These are phyloP conservation scores for Leonotis leonurus DNA, from an alignment of 257 asterid species.

Conservation along the genomic window DNA sequence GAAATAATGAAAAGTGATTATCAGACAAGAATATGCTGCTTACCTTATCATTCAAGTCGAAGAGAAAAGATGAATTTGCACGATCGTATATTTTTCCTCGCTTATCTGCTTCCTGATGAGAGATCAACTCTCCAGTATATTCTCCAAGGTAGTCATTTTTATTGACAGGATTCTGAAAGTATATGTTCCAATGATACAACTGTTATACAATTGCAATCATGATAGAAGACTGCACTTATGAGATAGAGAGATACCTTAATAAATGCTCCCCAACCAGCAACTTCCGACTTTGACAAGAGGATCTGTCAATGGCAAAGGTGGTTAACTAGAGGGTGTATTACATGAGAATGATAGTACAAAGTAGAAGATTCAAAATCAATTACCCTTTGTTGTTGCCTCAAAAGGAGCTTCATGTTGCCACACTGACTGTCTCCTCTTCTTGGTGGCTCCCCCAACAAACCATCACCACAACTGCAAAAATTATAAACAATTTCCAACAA, in stretches of 20 bases:
- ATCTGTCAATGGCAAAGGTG: conserved; percentile 33
- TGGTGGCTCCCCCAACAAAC: conserved; percentile 69
- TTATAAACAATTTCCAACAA: background rate
- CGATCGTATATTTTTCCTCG: conserved; percentile 94
- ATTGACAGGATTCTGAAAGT: conserved; percentile 62
- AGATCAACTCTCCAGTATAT: conserved; percentile 91
- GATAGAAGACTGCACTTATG: conserved; percentile 1
- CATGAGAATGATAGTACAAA: conserved; percentile 4
- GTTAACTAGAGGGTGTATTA: background rate
- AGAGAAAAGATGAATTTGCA: conserved; percentile 89
- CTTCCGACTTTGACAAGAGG: conserved; percentile 75
- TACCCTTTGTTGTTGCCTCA: conserved; percentile 93
- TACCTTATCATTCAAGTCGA: conserved; percentile 85
- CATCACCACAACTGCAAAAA: conserved; percentile 78
- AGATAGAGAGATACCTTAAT: conserved; percentile 53
- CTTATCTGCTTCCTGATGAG: conserved; percentile 95
- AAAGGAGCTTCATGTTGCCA: conserved; percentile 90
- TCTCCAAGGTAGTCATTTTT: conserved; percentile 96
- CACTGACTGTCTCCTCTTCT: conserved; percentile 87
- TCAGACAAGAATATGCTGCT: conserved; percentile 21
- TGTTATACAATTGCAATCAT: background rate
- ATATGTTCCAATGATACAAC: conserved; percentile 5
- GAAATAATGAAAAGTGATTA: too few species aligned
- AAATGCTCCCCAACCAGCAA: conserved; percentile 99
- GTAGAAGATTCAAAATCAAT: conserved; percentile 14